These are phyloP conservation scores for Potentilla sterilis DNA, from an alignment of 306 rosid species.

Conservation along the genomic window DNA sequence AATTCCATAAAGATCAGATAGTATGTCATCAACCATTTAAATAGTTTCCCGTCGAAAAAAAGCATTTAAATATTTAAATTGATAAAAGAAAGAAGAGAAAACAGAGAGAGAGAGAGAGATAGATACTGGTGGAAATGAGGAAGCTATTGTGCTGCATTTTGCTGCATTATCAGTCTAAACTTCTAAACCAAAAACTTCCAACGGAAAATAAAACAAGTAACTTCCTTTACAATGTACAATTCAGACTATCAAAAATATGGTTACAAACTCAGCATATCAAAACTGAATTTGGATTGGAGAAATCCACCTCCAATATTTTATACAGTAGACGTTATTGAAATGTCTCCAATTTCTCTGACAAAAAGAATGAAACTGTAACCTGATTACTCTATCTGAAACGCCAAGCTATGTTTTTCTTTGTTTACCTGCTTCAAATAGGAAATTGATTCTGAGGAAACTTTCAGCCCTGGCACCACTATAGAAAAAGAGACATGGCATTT, in stretches of 20 bases:
- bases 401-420: neutral
- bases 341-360: neutral
- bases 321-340: neutral
- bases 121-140: too few relatives aligned
- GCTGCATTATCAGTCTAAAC: too few relatives aligned
- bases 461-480: neutral
- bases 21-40: too few relatives aligned
- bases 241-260: neutral
- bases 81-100: too few relatives aligned
- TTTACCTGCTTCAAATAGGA: slow-evolving; percentile 13
- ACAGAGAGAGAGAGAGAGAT: too few relatives aligned
- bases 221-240: neutral
- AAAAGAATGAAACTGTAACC: neutral
- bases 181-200: too few relatives aligned
- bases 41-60: too few relatives aligned
- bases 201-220: neutral
- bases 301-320: neutral
- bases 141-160: too few relatives aligned
- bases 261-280: neutral
- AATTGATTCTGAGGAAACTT: slow-evolving; percentile 8
- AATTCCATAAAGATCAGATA: slow-evolving; percentile 2
- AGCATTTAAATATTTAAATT: too few relatives aligned
- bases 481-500: neutral
- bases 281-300: neutral
- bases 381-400: slow-evolving; percentile 1